Conservation (phyloP, 1,139 yeast species). For the Saccharomyces pastorianus region DNA sequence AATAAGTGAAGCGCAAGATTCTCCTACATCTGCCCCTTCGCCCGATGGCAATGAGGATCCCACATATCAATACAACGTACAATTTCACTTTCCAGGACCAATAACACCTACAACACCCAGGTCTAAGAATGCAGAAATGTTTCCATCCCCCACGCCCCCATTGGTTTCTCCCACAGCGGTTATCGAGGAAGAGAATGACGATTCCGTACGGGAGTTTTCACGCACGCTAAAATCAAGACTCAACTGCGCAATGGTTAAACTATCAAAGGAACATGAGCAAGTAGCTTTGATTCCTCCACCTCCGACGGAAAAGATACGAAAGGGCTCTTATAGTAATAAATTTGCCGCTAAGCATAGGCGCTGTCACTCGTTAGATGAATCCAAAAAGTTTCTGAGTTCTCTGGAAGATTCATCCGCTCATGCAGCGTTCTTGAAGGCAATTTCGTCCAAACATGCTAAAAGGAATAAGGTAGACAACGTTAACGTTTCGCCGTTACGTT, state of each 20-base stretch:
- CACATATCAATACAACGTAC: not conserved
- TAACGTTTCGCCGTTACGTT: not conserved
- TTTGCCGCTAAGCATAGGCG: not conserved
- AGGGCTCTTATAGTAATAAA: not conserved
- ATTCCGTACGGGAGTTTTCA: slow-evolving; percentile 37
- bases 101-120: slow-evolving; percentile 33
- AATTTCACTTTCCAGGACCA: not conserved
- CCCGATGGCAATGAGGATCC: not conserved
- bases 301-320: not conserved
- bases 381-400: not conserved
- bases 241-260: slow-evolving; percentile 40
- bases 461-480: not conserved
- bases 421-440: not conserved
- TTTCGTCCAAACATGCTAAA: not conserved
- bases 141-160: slow-evolving; percentile 31
- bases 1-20: not conserved
- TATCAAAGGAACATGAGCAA: slow-evolving; percentile 34
- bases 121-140: slow-evolving; percentile 24
- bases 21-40: not conserved
- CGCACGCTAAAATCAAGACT: slow-evolving; percentile 39
- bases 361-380: not conserved
- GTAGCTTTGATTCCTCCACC: not conserved
- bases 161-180: slow-evolving; percentile 32
- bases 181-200: slow-evolving; percentile 22
- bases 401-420: not conserved